Evolutionary conservation across 73 alveolate genomes (phyloP).

Genomic region (Durusdinium trenchii): DNA sequence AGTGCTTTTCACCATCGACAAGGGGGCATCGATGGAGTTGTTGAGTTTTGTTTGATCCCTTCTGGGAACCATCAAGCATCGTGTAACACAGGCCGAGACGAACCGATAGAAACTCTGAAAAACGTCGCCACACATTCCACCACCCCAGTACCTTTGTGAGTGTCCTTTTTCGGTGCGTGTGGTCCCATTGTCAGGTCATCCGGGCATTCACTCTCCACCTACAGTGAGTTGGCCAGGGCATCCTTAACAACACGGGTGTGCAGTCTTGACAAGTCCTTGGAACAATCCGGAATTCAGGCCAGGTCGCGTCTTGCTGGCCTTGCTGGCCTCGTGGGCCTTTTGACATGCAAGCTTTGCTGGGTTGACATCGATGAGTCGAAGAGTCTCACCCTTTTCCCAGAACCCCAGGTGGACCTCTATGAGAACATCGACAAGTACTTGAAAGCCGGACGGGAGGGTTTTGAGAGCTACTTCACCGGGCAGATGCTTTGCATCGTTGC

Average conservation of each 20-base stretch:
- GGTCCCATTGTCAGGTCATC: not conserved
- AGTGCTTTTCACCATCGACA: no score
- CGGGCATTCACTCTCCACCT: not conserved
- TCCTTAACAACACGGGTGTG: slow-evolving; percentile 49
- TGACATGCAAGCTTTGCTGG: not conserved
- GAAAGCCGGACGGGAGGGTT: not conserved
- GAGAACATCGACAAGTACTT: slow-evolving; percentile 16
- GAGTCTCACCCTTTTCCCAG: not conserved
- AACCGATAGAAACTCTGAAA: no score
- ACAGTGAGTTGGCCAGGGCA: not conserved
- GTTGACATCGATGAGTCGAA: not conserved
- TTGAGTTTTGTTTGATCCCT: no score
- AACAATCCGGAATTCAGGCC: slow-evolving; percentile 54
- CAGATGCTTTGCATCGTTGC: not conserved
- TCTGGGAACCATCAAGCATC: no score
- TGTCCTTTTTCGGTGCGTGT: no score
- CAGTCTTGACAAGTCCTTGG: slow-evolving; percentile 21
- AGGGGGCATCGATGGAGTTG: no score
- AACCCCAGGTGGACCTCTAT: slow-evolving; percentile 3
- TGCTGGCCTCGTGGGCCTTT: not conserved
- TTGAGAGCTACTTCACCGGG: not conserved
- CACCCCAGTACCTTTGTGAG: no score
- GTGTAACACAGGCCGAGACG: no score
- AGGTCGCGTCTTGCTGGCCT: not conserved
- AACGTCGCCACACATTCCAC: no score